Conservation (phyloP, 331 rosid species). For the Telfairia occidentalis region DNA sequence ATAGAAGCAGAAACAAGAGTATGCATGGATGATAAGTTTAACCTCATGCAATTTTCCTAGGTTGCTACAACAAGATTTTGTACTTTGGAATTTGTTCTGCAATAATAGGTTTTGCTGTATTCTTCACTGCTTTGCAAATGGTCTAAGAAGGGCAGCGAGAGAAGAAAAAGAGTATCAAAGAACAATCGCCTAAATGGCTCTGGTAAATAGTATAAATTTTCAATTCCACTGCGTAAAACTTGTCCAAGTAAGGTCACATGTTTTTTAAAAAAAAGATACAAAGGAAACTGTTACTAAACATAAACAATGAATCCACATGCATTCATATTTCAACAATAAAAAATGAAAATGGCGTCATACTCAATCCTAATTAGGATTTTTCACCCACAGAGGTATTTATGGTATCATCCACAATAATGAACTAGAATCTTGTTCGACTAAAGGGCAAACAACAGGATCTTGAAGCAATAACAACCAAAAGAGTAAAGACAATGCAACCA, state of each 20-base stretch:
- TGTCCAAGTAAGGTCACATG: constrained; percentile 77
- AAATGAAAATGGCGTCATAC: constrained; percentile 33
- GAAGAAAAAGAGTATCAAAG: not conserved
- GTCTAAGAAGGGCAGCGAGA: constrained; percentile 31
- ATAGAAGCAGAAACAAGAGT: too few species aligned
- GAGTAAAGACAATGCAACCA: not conserved
- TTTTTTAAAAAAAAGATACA: constrained; percentile 13
- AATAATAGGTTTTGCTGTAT: constrained; percentile 63
- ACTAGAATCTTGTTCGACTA: constrained; percentile 56
- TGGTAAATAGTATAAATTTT: not conserved
- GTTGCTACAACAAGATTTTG: too few species aligned
- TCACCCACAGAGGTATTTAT: constrained; percentile 68
- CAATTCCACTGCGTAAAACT: constrained; percentile 28
- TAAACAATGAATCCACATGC: not conserved
- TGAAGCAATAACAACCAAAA: constrained; percentile 17
- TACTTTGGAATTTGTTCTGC: constrained; percentile 81
- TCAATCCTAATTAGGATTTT: constrained; percentile 68
- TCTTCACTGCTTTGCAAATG: constrained; percentile 61
- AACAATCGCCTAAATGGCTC: not conserved
- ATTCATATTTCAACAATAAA: not conserved
- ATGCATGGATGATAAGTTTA: too few species aligned
- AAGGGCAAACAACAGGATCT: constrained; percentile 55
- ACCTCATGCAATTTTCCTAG: too few species aligned
- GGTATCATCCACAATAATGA: constrained; percentile 44
- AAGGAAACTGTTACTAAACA: not conserved